These are phyloP conservation scores for Dimocarpus longan DNA, from an alignment of 345 rosid species.

Conservation along the genomic window DNA sequence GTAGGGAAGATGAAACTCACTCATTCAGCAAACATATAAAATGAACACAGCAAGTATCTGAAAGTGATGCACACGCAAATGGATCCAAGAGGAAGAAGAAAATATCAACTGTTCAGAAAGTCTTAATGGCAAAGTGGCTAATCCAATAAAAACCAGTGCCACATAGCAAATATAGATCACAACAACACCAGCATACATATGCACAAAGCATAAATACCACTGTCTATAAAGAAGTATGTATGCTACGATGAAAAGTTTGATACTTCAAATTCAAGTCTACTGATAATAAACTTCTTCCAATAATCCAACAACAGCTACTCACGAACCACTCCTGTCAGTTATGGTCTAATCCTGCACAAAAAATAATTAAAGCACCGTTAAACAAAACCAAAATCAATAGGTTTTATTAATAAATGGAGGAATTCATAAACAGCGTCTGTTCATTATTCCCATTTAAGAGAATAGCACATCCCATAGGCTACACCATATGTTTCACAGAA, in stretches of 20 bases:
- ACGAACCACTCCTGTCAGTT: neutral
- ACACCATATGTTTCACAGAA: neutral
- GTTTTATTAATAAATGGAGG: neutral
- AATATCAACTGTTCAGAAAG: neutral
- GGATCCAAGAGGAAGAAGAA: neutral
- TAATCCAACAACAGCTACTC: constrained; percentile 3
- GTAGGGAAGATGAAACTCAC: neutral
- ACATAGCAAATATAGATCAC: constrained; percentile 10
- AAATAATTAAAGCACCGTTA: neutral
- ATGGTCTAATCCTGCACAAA: constrained; percentile 17
- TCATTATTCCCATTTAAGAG: neutral
- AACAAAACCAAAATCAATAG: neutral
- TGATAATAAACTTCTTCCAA: constrained; percentile 9
- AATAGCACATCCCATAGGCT: neutral
- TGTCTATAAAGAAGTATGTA: neutral
- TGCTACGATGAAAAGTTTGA: neutral
- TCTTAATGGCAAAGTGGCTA: neutral
- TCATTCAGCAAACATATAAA: neutral
- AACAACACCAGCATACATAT: neutral
- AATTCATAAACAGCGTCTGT: neutral
- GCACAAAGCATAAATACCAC: constrained; percentile 1
- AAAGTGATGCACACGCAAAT: neutral
- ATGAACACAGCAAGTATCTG: neutral
- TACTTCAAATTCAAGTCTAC: neutral
- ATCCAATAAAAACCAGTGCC: constrained; percentile 10